Base-by-base conservation (phyloP, 2,329 filamentous ascomycete species). In the Aspergillus sojae region DNA sequence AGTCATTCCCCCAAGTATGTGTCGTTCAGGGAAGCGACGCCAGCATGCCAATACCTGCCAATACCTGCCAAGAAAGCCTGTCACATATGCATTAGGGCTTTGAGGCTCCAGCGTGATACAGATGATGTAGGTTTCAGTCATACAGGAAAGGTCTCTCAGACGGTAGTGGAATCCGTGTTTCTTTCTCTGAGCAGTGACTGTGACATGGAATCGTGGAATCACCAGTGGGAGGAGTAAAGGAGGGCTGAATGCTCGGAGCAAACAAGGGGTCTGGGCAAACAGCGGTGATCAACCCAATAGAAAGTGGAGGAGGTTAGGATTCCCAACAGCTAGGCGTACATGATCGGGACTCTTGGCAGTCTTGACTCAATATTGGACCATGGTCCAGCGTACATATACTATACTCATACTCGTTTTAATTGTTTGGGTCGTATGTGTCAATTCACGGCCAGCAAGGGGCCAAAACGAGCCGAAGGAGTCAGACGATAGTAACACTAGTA, bases 271-370 rank as follows among this genome's bases (percentile, higher is more conserved):
- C 45, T 52, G 45, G 57, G 45, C 32, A 52, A 41, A 41, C n/a
- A 59, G 48, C 57, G 34, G 48, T 59, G 57, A 52, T 59, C 57
- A 52, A 59, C 30, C 21, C 57, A 50, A 59, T 59, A 52, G 46
- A 52, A 48, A 52, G 57, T 52, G 45, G 57, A 52, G 56, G 30
- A 39, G 30, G 32, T 58, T 11, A n/a, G 45, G 26, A 45, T 30
- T 58, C 28, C 57, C 57, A 48, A 32, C 30, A 58, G 43, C 57
- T 41, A n/a, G 43, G 28, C 45, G 26, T 36, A 36, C 46, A 30
- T 52, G 43, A 28, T 43, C 57, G 46, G 32, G 21, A 34, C 19
- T 59, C 57, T 59, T 59, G 57, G 57, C 57, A 41, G 30, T 6
- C n/a, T 34, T 30, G 50, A 11, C 28, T 34, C 28, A 34, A 53